phyloP scores from a whole-genome alignment of 306 rosid species.

The Prunus dulcis region DNA sequence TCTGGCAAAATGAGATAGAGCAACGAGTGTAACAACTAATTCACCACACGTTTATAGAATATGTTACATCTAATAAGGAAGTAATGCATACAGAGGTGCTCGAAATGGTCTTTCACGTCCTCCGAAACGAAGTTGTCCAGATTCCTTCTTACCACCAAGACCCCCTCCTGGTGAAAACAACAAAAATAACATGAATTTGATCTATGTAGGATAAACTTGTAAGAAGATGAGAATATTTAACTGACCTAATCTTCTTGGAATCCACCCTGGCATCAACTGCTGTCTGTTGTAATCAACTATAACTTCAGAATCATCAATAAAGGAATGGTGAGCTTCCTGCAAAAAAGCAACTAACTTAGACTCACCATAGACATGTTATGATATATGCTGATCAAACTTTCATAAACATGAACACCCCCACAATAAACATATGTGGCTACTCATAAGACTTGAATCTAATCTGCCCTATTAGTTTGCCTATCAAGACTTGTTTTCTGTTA shows the following conservation, averaged over 20 bases:
- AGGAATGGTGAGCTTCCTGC: constrained; percentile 86
- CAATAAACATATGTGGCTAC: neutral
- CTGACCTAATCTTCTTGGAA: constrained; percentile 93
- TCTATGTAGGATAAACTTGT: constrained; percentile 1
- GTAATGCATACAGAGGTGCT: constrained; percentile 64
- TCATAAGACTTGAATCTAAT: neutral
- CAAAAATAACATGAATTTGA: constrained; percentile 14
- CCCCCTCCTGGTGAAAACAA: constrained; percentile 67
- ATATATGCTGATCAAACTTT: neutral
- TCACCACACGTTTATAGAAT: neutral
- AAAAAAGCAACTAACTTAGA: constrained; percentile 2
- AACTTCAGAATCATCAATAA: constrained; percentile 72
- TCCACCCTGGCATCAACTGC: constrained; percentile 92
- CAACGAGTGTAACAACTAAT: neutral
- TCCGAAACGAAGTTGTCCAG: constrained; percentile 97
- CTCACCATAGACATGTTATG: neutral
- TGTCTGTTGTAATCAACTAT: constrained; percentile 85
- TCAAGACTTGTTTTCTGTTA: neutral
- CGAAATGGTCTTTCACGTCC: constrained; percentile 96
- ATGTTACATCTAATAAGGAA: constrained; percentile 20
- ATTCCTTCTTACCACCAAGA: constrained; percentile 92
- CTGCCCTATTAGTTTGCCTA: neutral
- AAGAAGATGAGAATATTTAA: constrained; percentile 25
- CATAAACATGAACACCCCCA: neutral
- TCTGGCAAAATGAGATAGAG: neutral